Evolutionary conservation across 1,139 yeast genomes (phyloP), one percentile per base, ranked within the genome.

Genomic region (Nakaseomyces bracarensis): DNA sequence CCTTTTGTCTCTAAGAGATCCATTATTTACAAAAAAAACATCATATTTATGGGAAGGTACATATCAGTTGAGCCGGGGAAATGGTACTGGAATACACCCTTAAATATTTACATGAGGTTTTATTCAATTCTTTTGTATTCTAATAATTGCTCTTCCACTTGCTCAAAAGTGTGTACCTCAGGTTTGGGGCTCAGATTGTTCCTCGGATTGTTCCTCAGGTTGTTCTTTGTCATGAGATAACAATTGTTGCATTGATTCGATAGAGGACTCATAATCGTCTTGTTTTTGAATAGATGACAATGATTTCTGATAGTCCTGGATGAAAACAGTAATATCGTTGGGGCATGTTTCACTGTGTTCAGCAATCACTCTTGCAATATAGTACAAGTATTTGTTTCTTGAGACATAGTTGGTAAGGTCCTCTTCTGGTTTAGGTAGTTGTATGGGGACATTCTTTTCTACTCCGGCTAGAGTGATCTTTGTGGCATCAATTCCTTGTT

Each of bases 311-410:
- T 57, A 61, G 15, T 46, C 44, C 8, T 43, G 36, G 8, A 49
- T 49, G 27, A 61, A 52, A 25, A 43, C 46, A 10, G 36, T 28
- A 22, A 57, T 52, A 30, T 54, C 46, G 33, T 47, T 35, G 39
- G 60, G 53, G 30, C 50, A 53, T n/a, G 46, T 39, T 3, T 48
- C 43, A 8, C 57, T 56, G 39, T 55, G 64, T 27, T 58, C 47
- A 18, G 45, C 30, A 18, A 55, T 47, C 2, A 57, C 51, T 40
- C 53, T 47, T 1, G 56, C 47, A 11, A 50, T 48, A 30, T 62
- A 30, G 41, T 62, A 63, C 9, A 43, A 25, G 31, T 41, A 36
- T 43, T 54, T 51, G 40, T 54, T 28, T 13, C 47, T 45, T 23
- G 49, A 42, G 20, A 51, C 22, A 18, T 48, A 49, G 15, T 46